Conservation (phyloP, 2,329 filamentous ascomycete species). For the Epichloe bromicola region DNA sequence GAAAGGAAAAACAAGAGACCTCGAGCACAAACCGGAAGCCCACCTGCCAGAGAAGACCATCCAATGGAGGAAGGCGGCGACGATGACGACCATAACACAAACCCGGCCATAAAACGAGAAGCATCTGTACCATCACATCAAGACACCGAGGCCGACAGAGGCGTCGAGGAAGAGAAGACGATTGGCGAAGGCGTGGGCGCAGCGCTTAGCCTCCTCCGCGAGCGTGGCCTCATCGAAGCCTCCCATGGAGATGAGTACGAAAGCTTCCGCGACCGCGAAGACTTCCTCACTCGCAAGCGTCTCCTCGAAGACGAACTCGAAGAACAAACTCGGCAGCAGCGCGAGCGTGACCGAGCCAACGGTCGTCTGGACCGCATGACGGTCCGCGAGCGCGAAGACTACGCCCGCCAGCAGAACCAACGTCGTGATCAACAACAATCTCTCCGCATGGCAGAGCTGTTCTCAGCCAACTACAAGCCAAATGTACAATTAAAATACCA, state of each 20-base stretch:
- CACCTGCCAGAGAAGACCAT: slow-evolving; percentile 14
- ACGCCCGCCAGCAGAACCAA: slow-evolving; percentile 76
- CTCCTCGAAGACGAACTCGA: slow-evolving; percentile 67
- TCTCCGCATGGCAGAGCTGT: slow-evolving; percentile 70
- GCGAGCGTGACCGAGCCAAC: slow-evolving; percentile 75
- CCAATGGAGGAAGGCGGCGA: slow-evolving; percentile 17
- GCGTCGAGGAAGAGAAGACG: slow-evolving; percentile 20
- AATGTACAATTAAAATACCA: slow-evolving; percentile 83
- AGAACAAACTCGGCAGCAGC: slow-evolving; percentile 62
- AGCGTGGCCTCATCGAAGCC: slow-evolving; percentile 67
- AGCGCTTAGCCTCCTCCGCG: slow-evolving; percentile 68
- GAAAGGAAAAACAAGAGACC: slow-evolving; percentile 37
- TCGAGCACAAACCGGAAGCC: slow-evolving; percentile 12
- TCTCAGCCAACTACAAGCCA: slow-evolving; percentile 77
- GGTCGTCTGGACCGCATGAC: slow-evolving; percentile 81
- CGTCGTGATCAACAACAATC: slow-evolving; percentile 77
- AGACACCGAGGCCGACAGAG: slow-evolving; percentile 3
- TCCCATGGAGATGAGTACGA: slow-evolving; percentile 51
- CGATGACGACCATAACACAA: slow-evolving; percentile 9
- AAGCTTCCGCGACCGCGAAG: slow-evolving; percentile 56
- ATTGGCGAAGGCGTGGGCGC: slow-evolving; percentile 65
- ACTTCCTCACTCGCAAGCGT: slow-evolving; percentile 66
- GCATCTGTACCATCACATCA: slow-evolving; percentile 1
- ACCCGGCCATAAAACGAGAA: slow-evolving; percentile 11
- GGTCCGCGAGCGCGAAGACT: slow-evolving; percentile 80